phyloP scores from a whole-genome alignment of 176 grass and related monocot species.

The Chloris gayana region DNA sequence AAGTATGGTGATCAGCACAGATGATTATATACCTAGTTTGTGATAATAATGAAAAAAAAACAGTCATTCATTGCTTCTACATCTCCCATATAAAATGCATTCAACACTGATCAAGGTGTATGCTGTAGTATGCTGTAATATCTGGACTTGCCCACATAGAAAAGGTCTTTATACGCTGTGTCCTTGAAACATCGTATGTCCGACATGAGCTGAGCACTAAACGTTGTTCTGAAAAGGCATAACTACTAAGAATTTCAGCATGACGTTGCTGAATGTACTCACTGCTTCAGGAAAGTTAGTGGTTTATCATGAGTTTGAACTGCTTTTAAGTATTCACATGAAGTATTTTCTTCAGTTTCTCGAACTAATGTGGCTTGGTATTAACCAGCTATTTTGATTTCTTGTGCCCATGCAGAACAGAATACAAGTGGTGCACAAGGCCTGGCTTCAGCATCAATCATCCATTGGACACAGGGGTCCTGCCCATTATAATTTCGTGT shows the following conservation, averaged over 20 bases:
- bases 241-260: background rate
- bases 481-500: conserved; percentile 35
- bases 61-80: background rate
- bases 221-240: background rate
- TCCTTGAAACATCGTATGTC: background rate
- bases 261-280: background rate
- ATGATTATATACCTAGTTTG: background rate
- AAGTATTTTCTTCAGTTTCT: conserved; percentile 8
- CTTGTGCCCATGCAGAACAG: conserved; percentile 20
- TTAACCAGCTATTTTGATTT: conserved; percentile 4
- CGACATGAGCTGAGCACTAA: background rate
- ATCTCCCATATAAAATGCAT: background rate
- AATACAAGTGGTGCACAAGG: conserved; percentile 26
- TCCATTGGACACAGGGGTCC: conserved; percentile 28
- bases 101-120: background rate
- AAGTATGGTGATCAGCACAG: background rate
- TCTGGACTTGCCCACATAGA: background rate
- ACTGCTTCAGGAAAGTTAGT: background rate
- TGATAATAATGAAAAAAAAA: background rate
- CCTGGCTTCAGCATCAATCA: background rate
- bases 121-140: background rate
- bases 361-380: background rate
- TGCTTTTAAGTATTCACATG: conserved; percentile 4
- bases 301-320: conserved; percentile 18
- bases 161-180: background rate